Conservation (phyloP, 2,329 filamentous ascomycete genomes). For the Zymoseptoria pseudotritici region DNA sequence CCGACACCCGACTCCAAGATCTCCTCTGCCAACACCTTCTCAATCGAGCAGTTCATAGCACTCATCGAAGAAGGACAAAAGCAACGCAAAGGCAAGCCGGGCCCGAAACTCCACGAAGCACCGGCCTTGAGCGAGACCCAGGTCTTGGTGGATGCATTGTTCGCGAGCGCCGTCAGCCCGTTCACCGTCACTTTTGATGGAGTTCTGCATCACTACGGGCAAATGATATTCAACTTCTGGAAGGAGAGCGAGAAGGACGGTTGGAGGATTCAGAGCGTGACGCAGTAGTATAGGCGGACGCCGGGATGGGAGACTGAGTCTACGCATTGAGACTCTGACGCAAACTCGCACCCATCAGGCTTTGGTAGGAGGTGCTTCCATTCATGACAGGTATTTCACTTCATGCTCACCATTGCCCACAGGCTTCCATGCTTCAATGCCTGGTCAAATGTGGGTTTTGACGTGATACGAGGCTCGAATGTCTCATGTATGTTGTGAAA, state of each 20-base stretch:
- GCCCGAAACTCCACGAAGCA: slow-evolving; percentile 8
- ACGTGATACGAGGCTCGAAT: neutral
- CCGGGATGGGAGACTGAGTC: slow-evolving; percentile 12
- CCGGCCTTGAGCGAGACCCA: slow-evolving; percentile 12
- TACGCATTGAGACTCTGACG: neutral
- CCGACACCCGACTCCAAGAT: neutral
- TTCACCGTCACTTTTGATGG: slow-evolving; percentile 18
- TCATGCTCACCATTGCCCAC: neutral
- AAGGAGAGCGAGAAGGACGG: slow-evolving; percentile 2
- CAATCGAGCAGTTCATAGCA: slow-evolving; percentile 14
- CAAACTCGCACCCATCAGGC: neutral
- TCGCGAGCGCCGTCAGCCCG: slow-evolving; percentile 14
- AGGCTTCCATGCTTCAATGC: neutral
- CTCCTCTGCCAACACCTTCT: neutral
- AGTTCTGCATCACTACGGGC: slow-evolving; percentile 18
- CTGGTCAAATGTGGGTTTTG: neutral
- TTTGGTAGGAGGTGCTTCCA: neutral
- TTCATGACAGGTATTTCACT: neutral
- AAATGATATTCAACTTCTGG: slow-evolving; percentile 12
- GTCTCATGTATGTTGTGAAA: neutral
- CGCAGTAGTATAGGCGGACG: slow-evolving; percentile 17
- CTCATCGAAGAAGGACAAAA: slow-evolving; percentile 12
- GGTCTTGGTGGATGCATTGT: slow-evolving; percentile 11
- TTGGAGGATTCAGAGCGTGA: slow-evolving; percentile 16
- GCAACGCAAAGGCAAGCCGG: slow-evolving; percentile 7